Evolutionary conservation across 371 early-diverging fungal genomes (phyloP), one percentile per base, ranked within the genome.

Genomic region (Syncephalis plumigaleata): DNA sequence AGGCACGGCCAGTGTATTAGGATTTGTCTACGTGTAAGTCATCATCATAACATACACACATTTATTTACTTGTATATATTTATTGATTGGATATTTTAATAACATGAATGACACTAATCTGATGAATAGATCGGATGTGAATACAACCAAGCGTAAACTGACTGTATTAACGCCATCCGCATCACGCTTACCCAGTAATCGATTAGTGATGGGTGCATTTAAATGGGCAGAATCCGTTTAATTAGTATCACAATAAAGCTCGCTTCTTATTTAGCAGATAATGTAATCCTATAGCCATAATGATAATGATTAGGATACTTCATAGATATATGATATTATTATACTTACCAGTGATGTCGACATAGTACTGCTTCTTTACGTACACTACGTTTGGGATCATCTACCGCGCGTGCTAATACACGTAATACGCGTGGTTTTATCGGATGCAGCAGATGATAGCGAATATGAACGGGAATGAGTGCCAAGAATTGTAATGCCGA

Each of bases 311-410:
- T 31, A 7, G 11, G 31, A 4, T 11, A 7, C 11, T 31, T 31
- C 4, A 7, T 31, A 7, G 11, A 31, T 11, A 31, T 11, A 4
- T 7, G 11, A 4, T 11, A 31, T 31, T 31, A 4, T 31, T 7
- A 4, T 31, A 42, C 17, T 21, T 51, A 89, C 93, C 93, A 95
- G 52, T 75, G 76, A 51, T 73, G 77, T 49, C 90, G 61, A 39
- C 88, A 81, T 47, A 82, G 78, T 3, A 84, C 90, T 0, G 91
- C 96, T 54, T 84, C 86, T 46, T 72, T 71, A 53, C 96, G 63
- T 15, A 96, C 94, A 24, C 78, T 45, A 26, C 92, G 73, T 66
- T 92, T 92, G 23, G 61, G 77, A 53, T 96, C 96, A 57, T 92
- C 92, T 51, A 91, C 55, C 0, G 75, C 64, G 21, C 45, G 53